Base-by-base conservation (phyloP, 768 basidiomycete genomes). In the Lactarius quietus region DNA sequence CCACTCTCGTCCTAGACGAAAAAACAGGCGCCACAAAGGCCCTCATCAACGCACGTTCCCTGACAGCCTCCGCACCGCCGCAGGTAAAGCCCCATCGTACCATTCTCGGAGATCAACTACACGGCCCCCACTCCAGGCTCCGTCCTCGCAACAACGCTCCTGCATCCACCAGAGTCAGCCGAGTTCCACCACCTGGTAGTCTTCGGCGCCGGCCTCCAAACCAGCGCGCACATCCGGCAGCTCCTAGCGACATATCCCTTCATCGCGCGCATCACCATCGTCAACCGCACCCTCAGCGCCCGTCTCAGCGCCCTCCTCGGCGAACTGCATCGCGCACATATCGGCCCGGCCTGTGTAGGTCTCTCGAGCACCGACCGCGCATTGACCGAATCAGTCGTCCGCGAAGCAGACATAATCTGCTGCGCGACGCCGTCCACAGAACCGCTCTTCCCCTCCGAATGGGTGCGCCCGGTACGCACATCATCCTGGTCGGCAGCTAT, bases 41-140 rank as follows among this genome's bases (percentile, higher is more conserved):
- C 0, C 76, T 95, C 38, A 76, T 96, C 23, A 95, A 95, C 71
- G 89, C 93, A 1, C 78, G 87, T 33, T 80, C 79, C 43, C 76
- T 95, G 70, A 95, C 94, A 2, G 89, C 93, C 75, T 93, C 35
- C 76, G 94, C 51, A 96, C 90, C 63, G 92, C 92, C 58, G 90
- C 90, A 67, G 90, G 92, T 88, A 72, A n/a, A n/a, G n/a, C n/a
- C n/a, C n/a, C 63, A 78, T 73, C 28, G n/a, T 39, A 51, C 20
- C 3, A 26, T 33, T 43, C 17, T 3, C 6, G 54, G 43, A 3
- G 62, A 59, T 43, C 28, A 1, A 15, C 18, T 6, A 2, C 31
- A n/a, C 23, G 12, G 18, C 7, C 18, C 17, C n/a, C 28, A 31
- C 29, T n/a, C 56, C 66, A 91, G 90, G 87, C 35, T 92, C 90